phyloP scores from a whole-genome alignment of 2,329 filamentous ascomycete genomes.

The Tothia fuscella region DNA sequence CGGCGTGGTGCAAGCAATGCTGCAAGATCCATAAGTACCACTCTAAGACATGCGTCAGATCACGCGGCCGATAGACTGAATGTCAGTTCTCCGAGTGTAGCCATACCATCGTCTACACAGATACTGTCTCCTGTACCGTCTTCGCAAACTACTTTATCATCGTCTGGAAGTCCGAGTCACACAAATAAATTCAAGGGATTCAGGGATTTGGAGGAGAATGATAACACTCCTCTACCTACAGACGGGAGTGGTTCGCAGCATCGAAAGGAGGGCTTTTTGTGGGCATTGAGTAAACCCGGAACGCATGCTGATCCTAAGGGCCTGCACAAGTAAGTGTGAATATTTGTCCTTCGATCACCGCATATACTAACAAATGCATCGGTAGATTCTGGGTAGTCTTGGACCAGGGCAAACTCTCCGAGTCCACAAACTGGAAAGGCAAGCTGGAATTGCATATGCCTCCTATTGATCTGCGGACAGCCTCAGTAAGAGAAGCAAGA shows the following conservation, averaged over 20 bases:
- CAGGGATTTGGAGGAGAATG: conserved; percentile 80
- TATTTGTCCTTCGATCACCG: neutral
- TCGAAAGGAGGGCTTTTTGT: conserved; percentile 85
- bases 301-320: conserved; percentile 92
- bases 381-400: conserved; percentile 93
- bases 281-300: conserved; percentile 85
- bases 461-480: conserved; percentile 92
- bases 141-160: neutral
- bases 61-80: neutral
- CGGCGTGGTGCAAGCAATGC: conserved; percentile 9
- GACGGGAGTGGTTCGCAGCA: conserved; percentile 53
- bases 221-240: conserved; percentile 40
- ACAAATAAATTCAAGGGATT: conserved; percentile 71
- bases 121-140: neutral
- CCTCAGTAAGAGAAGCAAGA: conserved; percentile 87
- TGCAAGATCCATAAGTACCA: conserved; percentile 2
- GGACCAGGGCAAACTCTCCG: conserved; percentile 89
- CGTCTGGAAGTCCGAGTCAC: conserved; percentile 10
- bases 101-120: neutral
- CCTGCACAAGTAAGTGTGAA: conserved; percentile 85
- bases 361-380: conserved; percentile 19
- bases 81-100: neutral
- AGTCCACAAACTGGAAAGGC: conserved; percentile 99
- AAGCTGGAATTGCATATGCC: conserved; percentile 95
- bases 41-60: neutral